Base-by-base conservation (phyloP, 225 moss, liverwort and hornwort genomes). In the Straminergon stramineum region DNA sequence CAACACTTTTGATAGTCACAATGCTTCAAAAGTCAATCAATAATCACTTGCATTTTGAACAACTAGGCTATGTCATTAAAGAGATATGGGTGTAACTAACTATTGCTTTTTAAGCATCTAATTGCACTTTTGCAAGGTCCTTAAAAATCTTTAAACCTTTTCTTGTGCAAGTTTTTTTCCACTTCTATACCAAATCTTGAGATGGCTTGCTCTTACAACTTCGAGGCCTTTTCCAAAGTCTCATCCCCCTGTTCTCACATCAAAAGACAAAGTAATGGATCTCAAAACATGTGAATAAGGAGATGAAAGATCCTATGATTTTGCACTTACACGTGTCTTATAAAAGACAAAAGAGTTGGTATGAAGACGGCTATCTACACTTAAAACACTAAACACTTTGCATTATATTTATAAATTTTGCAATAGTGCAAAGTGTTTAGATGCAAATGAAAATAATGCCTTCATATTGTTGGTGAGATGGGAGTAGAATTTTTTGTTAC, bases 131-230 rank as follows among this genome's bases (percentile, higher is more conserved):
- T 55, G 2, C 15, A 56, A 56, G 15, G 5, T 77, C 5, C 8
- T 77, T 15, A 6, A 55, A 15, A 35, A 37, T 78, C 15, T 9
- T 55, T 15, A 15, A 78, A 37, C 37, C 7, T 37, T 78, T 4
- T 55, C 23, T 0, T 37, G 0, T 24, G 2, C 24, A 87, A 37
- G 11, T 90, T 81, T 17, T 77, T 63, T 23, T 37, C 23, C 5
- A 35, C 23, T 35, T 55, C 1, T 9, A 0, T 5, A 6, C 3
- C 2, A 0, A 79, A 79, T 26, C 17, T 0, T 79, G 2, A 26
- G 1, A 57, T 57, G 26, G 5, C 17, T 57, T 17, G 26, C 57
- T 91, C 87, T 51, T 82, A 73, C 4, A 6, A 74, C 51, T 88
- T 73, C 27, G 91, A 15, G 0, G 70, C 81, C 28, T 74, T 81